Evolutionary conservation across 2,329 filamentous ascomycete species (phyloP).

Genomic region (Aspergillus thermomutatus): DNA sequence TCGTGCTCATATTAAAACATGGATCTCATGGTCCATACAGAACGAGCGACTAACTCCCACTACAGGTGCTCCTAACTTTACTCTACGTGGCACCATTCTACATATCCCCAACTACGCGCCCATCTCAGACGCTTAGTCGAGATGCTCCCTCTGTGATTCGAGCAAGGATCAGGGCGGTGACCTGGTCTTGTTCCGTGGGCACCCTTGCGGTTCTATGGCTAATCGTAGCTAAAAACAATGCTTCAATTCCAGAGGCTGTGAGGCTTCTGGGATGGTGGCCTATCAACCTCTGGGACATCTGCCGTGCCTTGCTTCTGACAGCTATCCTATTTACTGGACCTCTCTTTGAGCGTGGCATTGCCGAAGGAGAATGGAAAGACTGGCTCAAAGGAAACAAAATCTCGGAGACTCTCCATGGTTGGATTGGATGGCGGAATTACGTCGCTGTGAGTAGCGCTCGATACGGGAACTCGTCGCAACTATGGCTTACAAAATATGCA

Average conservation of each 20-base stretch:
- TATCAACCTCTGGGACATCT: conserved; percentile 61
- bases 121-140: conserved; percentile 72
- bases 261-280: conserved; percentile 81
- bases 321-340: conserved; percentile 78
- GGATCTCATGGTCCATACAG: background rate
- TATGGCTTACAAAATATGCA: conserved; percentile 29
- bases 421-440: conserved; percentile 82
- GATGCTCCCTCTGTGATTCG: conserved; percentile 89
- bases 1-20: background rate
- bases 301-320: conserved; percentile 66
- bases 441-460: conserved; percentile 63
- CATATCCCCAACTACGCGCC: conserved; percentile 72
- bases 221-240: conserved; percentile 54
- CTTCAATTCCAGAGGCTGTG: conserved; percentile 54
- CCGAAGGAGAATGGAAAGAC: conserved; percentile 66
- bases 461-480: conserved; percentile 8
- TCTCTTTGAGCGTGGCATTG: conserved; percentile 72
- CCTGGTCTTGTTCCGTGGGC: conserved; percentile 68
- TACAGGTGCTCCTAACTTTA: conserved; percentile 73
- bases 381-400: conserved; percentile 60
- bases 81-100: conserved; percentile 92
- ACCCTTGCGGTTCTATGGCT: conserved; percentile 65
- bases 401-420: conserved; percentile 63
- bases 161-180: conserved; percentile 77
- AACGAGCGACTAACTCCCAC: background rate